phyloP scores from a whole-genome alignment of 345 rosid species.

The Ailanthus altissimus region DNA sequence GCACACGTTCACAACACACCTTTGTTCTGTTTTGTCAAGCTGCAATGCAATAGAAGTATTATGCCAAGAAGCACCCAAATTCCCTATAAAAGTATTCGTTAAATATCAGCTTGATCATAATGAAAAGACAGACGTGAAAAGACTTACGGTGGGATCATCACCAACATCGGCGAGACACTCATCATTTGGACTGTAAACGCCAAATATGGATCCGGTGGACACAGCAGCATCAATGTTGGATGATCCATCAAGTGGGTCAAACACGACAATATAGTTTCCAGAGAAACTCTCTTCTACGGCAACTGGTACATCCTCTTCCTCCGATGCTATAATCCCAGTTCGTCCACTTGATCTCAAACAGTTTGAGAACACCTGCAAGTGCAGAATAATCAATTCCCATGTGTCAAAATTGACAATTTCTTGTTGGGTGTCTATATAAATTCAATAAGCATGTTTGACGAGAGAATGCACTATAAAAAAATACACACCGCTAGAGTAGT shows the following conservation, averaged over 20 bases:
- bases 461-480: too few relatives aligned
- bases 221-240: constrained; percentile 96
- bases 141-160: constrained; percentile 55
- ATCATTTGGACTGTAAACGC: constrained; percentile 90
- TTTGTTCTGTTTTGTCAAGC: constrained; percentile 61
- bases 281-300: constrained; percentile 96
- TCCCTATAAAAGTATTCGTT: too few relatives aligned
- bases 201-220: constrained; percentile 94
- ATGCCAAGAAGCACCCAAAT: not conserved
- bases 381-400: constrained; percentile 15
- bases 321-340: constrained; percentile 93
- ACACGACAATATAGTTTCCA: constrained; percentile 86
- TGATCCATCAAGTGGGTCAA: constrained; percentile 96
- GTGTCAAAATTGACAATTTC: not conserved
- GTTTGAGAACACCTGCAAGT: constrained; percentile 78
- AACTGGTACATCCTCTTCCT: constrained; percentile 97
- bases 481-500: too few relatives aligned
- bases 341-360: constrained; percentile 93
- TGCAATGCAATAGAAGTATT: constrained; percentile 28
- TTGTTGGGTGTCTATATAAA: too few relatives aligned
- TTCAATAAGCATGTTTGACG: too few relatives aligned
- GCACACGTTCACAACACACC: constrained; percentile 81
- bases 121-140: not conserved
- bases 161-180: constrained; percentile 76
- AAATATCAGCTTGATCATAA: not conserved